Evolutionary conservation across 129 eudicot species (phyloP), one percentile per base, ranked within the genome.

Genomic region (Kitagawia praeruptora): DNA sequence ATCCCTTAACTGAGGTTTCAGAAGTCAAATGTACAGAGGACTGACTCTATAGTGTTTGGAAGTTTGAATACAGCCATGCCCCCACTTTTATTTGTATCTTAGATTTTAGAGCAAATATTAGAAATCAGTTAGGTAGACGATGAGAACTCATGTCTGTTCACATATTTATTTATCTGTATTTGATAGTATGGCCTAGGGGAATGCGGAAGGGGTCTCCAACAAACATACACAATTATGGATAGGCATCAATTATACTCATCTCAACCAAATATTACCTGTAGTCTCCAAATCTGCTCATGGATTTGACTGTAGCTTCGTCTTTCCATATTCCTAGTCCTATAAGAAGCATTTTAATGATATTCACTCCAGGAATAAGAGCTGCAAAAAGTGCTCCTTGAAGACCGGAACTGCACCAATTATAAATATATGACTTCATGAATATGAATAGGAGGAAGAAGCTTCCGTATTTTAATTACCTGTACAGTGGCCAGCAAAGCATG

Each of bases 401-500:
- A 56, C 93, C 96, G 63, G 97, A 83, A 82, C 98, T 94, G 97
- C 13, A 75, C 78, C 63, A 77, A 80, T 48, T 38, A 82, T 27
- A 42, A 82, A 21, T 46, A 79, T 73, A 70, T 76, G 58, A 77
- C 10, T 56, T 78, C 42, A 51, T 74, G 48, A 46, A 75, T 61
- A 77, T 54, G 53, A 21, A 40, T n/a, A 58, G 67, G 2, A 77
- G 31, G 61, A 39, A 78, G 71, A 42, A 37, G 41, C 23, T 67
- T 76, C 34, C 44, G 41, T 40, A 12, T 78, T 11, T 14, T 27
- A 14, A 44, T 42, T 88, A 91, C 98, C 98, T 94, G 89, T 88
- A 94, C 76, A 94, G 81, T 53, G 98, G 98, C 98, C 98, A 94
- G 84, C 97, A 91, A 41, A 94, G 91, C 96, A 89, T 94, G 92